phyloP scores from a whole-genome alignment of 495 filamentous ascomycete genomes.

The Xylaria bambusicola region DNA sequence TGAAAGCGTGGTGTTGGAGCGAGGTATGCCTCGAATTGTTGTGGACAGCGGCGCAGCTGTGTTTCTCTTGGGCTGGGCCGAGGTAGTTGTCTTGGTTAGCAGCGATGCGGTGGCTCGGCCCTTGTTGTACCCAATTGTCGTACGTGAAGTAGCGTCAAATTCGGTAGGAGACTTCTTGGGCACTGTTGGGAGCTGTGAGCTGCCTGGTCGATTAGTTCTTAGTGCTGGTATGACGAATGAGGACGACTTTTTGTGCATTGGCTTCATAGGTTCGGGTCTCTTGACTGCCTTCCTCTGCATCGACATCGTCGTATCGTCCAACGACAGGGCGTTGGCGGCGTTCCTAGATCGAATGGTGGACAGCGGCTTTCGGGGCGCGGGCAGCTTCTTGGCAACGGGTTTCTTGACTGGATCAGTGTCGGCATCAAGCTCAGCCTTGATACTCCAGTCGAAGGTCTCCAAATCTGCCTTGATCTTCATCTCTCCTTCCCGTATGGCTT shows the following conservation, averaged over 20 bases:
- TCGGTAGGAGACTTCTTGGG: constrained; percentile 46
- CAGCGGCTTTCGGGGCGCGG: constrained; percentile 24
- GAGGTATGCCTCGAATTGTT: constrained; percentile 19
- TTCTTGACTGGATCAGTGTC: constrained; percentile 30
- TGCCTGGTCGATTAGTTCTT: constrained; percentile 35
- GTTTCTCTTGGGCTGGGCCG: constrained; percentile 1
- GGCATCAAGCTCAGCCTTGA: constrained; percentile 37
- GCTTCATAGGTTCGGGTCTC: constrained; percentile 30
- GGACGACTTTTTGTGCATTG: constrained; percentile 31
- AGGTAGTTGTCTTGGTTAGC: constrained; percentile 30
- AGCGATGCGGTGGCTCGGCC: constrained; percentile 63
- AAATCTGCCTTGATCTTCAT: constrained; percentile 60
- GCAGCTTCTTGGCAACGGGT: constrained; percentile 26
- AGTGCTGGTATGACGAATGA: constrained; percentile 41
- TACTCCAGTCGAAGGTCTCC: constrained; percentile 55
- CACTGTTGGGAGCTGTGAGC: constrained; percentile 30
- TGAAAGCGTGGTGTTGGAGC: constrained; percentile 39
- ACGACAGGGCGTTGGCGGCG: constrained; percentile 48
- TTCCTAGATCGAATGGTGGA: constrained; percentile 30
- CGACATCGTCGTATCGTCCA: constrained; percentile 36
- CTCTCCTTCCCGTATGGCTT: constrained; percentile 58
- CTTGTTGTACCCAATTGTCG: constrained; percentile 79
- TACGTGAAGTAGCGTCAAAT: constrained; percentile 67
- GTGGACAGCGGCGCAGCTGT: constrained; percentile 14
- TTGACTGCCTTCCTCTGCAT: constrained; percentile 29